Conservation (phyloP, 768 basidiomycete species). For the Rhodotorula paludigena region DNA sequence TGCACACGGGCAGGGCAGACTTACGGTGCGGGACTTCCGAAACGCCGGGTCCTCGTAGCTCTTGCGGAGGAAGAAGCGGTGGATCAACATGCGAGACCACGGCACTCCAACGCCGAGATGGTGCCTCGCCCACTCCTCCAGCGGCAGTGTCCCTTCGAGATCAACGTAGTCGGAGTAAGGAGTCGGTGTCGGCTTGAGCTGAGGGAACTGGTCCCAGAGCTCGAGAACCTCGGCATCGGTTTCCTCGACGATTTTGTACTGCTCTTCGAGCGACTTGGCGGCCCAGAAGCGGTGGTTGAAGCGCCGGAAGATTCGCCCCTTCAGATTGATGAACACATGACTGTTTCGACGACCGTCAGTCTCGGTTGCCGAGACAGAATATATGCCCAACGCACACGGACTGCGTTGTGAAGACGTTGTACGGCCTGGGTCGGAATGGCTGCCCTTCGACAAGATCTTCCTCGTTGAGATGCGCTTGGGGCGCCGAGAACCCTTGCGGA, state of each 20-base stretch:
- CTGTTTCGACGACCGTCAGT: neutral
- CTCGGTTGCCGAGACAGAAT: neutral
- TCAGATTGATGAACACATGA: neutral
- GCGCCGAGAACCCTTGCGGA: neutral
- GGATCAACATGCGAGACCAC: neutral
- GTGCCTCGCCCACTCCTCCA: neutral
- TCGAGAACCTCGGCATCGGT: neutral
- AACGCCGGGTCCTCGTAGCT: neutral
- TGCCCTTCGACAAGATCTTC: neutral
- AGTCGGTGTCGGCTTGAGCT: neutral
- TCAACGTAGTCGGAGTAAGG: neutral
- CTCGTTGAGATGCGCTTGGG: neutral
- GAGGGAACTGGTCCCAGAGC: neutral
- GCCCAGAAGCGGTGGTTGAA: slow-evolving; percentile 4
- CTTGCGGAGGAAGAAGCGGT: slow-evolving; percentile 3
- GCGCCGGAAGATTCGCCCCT: neutral
- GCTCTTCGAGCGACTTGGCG: neutral
- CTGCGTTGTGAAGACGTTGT: neutral
- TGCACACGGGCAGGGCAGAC: too few species aligned
- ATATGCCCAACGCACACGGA: neutral
- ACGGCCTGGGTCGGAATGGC: neutral
- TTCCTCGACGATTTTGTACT: neutral
- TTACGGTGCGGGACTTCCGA: neutral
- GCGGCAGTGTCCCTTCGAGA: neutral
- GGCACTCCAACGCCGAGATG: neutral